These are phyloP conservation scores for Carex parvula DNA, from an alignment of 176 grass and related monocot genomes.

Conservation along the genomic window DNA sequence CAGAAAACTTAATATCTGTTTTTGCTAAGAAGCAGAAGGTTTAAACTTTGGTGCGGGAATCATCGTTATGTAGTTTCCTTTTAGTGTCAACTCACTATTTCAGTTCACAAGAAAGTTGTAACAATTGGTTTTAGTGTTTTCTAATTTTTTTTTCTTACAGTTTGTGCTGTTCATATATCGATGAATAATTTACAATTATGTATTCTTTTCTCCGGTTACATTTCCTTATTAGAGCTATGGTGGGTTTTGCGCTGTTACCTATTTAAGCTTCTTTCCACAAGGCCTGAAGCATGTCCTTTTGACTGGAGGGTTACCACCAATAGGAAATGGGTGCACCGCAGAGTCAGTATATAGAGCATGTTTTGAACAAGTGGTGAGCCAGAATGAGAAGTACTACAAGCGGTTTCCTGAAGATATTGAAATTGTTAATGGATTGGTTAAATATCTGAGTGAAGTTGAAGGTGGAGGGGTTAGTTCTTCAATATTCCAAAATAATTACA, in stretches of 20 bases:
- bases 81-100: not conserved
- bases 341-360: conserved; percentile 76
- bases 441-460: conserved; percentile 63
- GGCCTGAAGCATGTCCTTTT: conserved; percentile 87
- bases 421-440: conserved; percentile 63
- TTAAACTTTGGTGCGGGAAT: not conserved
- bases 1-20: not conserved
- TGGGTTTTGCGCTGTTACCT: conserved; percentile 93
- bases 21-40: not conserved
- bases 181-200: not conserved
- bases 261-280: conserved; percentile 95
- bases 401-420: conserved; percentile 80
- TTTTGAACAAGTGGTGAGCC: conserved; percentile 73
- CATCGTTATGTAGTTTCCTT: not conserved
- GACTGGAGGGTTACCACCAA: conserved; percentile 84
- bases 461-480: conserved; percentile 70
- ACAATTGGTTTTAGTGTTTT: not conserved
- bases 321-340: conserved; percentile 65
- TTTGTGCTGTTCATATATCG: not conserved
- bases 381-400: conserved; percentile 94
- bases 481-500: not conserved
- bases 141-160: not conserved
- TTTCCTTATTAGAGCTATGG: conserved; percentile 65
- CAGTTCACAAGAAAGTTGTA: not conserved
- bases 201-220: not conserved